Percentiles rank a stretch among this genome's conserved stretches.
phyloP scores from a whole-genome alignment of 2,329 filamentous ascomycete genomes.

The Sporothrix mexicana region DNA sequence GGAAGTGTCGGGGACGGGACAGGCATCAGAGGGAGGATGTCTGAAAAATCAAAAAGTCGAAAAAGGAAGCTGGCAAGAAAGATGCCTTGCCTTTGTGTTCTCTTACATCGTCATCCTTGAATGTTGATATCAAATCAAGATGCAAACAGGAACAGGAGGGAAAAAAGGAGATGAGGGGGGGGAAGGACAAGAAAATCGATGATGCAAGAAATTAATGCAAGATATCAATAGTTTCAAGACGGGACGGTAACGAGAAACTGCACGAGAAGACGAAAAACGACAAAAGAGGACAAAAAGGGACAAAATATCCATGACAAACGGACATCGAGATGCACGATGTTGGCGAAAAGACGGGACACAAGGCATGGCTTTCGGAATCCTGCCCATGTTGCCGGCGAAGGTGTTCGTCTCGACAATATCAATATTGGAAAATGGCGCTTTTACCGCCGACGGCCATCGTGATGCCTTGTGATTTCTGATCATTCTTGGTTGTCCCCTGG shows the following conservation, averaged over 20 bases:
- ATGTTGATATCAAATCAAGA: neutral
- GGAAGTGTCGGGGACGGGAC: constrained; percentile 6
- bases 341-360: neutral
- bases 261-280: neutral
- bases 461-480: too few species aligned
- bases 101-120: neutral
- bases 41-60: too few species aligned
- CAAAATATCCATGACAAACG: neutral
- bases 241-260: constrained; percentile 3
- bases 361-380: neutral
- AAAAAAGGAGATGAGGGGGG: neutral
- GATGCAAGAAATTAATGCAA: neutral
- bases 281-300: neutral
- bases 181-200: neutral
- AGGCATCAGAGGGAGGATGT: too few species aligned
- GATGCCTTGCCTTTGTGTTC: neutral
- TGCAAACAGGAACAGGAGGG: too few species aligned
- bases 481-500: neutral
- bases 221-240: constrained; percentile 18
- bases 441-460: neutral
- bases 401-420: neutral
- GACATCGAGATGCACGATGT: neutral
- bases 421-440: neutral
- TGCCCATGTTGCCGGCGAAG: constrained; percentile 18
- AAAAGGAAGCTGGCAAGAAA: neutral